Evolutionary conservation across 1,139 yeast genomes (phyloP).

Genomic region (Wickerhamomyces sp.): DNA sequence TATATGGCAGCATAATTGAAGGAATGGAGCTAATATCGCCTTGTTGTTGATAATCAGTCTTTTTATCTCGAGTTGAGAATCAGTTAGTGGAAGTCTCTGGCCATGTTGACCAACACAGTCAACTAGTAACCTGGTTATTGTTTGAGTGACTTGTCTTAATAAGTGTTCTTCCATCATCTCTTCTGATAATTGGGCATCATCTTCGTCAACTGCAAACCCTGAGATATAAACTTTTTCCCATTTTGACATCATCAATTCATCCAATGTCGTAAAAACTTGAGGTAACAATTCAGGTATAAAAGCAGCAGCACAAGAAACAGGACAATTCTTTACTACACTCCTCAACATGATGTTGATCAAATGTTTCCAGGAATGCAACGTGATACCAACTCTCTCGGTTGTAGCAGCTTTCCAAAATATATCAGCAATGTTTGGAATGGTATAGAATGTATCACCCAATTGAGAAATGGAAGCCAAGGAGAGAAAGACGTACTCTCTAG

Average conservation of each 20-base stretch:
- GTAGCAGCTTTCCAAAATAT: constrained; percentile 82
- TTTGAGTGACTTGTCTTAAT: constrained; percentile 87
- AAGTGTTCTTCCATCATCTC: constrained; percentile 98
- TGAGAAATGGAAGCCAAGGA: constrained; percentile 89
- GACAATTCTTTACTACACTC: constrained; percentile 85
- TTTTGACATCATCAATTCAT: constrained; percentile 57
- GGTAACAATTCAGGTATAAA: constrained; percentile 81
- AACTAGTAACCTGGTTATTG: constrained; percentile 83
- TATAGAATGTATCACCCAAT: constrained; percentile 83
- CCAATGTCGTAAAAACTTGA: constrained; percentile 65
- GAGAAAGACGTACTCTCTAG: constrained; percentile 91
- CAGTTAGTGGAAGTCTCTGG: constrained; percentile 31
- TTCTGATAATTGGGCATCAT: constrained; percentile 81
- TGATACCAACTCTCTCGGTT: constrained; percentile 79
- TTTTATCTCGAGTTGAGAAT: constrained; percentile 62
- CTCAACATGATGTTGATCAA: constrained; percentile 87
- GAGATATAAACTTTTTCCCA: constrained; percentile 72
- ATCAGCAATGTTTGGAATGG: constrained; percentile 74
- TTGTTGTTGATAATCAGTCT: constrained; percentile 60
- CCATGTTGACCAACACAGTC: constrained; percentile 76
- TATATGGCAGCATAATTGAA: constrained; percentile 70
- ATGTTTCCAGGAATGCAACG: constrained; percentile 96
- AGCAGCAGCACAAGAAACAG: constrained; percentile 56
- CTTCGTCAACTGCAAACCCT: constrained; percentile 55
- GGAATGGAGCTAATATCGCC: constrained; percentile 71